A percentile compares a stretch with the other conserved stretches of the same genome.
phyloP scores from a whole-genome alignment of 192 early-diverging fungal genomes.

The Jimgerdemannia flammicorona region DNA sequence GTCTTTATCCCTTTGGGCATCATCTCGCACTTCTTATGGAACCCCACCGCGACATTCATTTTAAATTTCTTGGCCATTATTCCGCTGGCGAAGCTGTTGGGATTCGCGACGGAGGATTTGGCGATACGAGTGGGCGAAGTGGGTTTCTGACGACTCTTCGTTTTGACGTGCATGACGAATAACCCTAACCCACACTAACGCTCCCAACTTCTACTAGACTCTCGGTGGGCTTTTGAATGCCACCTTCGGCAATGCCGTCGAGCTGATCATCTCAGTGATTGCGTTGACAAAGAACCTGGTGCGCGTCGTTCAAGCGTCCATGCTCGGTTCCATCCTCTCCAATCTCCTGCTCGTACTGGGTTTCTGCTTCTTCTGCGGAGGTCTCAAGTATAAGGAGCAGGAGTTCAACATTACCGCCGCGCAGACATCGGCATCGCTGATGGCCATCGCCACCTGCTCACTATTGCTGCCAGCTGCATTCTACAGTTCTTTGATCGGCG shows the following conservation, averaged over 20 bases:
- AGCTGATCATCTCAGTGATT: conserved; percentile 79
- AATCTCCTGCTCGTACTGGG: conserved; percentile 87
- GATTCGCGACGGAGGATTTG: conserved; percentile 85
- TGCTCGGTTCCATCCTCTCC: conserved; percentile 87
- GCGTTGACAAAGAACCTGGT: conserved; percentile 76
- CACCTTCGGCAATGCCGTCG: conserved; percentile 83
- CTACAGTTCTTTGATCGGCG: conserved; percentile 18
- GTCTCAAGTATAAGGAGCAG: conserved; percentile 72
- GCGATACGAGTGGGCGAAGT: conserved; percentile 61
- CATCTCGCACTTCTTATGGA: conserved; percentile 63
- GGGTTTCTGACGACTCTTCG: background rate
- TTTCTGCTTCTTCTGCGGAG: conserved; percentile 82
- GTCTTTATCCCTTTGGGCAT: conserved; percentile 82
- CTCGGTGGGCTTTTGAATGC: conserved; percentile 81
- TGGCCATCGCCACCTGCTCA: conserved; percentile 64
- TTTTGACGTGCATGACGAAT: background rate
- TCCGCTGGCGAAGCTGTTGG: conserved; percentile 85
- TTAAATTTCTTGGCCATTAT: conserved; percentile 89
- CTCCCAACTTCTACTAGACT: conserved; percentile 31
- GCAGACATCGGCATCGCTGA: conserved; percentile 67
- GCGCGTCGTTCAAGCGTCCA: conserved; percentile 82
- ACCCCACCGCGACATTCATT: conserved; percentile 62
- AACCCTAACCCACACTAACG: background rate
- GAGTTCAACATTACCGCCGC: conserved; percentile 65
- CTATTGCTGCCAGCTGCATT: conserved; percentile 73